Conservation (phyloP, 495 filamentous ascomycete species). For the Penicillium parvum region DNA sequence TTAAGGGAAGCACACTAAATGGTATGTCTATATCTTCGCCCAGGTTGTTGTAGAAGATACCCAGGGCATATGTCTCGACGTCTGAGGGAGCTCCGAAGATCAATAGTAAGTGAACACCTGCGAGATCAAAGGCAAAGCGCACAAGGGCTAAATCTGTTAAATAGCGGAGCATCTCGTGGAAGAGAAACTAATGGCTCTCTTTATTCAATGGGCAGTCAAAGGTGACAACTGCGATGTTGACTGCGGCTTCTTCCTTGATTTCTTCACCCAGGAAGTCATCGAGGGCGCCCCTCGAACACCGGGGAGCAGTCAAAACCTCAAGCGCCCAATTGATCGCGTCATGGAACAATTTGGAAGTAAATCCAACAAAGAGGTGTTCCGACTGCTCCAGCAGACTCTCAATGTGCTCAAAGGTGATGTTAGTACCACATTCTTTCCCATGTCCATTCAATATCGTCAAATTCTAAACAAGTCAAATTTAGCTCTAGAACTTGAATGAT, state of each 20-base stretch:
- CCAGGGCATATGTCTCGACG: too few relatives aligned
- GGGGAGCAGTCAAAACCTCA: background rate
- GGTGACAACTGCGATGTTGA: background rate
- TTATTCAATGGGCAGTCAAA: background rate
- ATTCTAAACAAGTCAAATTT: background rate
- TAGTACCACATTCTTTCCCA: background rate
- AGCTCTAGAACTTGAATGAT: background rate
- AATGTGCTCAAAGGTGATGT: background rate
- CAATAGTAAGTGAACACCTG: background rate
- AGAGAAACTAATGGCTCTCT: background rate
- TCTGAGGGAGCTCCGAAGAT: too few relatives aligned
- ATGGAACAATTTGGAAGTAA: background rate
- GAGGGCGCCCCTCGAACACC: background rate
- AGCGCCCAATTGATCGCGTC: background rate
- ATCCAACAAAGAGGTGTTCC: background rate
- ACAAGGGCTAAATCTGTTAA: too few relatives aligned
- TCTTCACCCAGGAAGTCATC: background rate
- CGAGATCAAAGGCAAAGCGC: too few relatives aligned
- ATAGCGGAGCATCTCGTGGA: background rate
- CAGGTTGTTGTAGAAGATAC: slow-evolving; percentile 33
- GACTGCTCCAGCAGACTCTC: background rate
- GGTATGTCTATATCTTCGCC: slow-evolving; percentile 43
- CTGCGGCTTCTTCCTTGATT: background rate
- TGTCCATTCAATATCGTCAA: background rate
- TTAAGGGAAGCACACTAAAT: slow-evolving; percentile 20